Conservation (phyloP, 2,329 filamentous ascomycete species). For the Colletotrichum phormii region DNA sequence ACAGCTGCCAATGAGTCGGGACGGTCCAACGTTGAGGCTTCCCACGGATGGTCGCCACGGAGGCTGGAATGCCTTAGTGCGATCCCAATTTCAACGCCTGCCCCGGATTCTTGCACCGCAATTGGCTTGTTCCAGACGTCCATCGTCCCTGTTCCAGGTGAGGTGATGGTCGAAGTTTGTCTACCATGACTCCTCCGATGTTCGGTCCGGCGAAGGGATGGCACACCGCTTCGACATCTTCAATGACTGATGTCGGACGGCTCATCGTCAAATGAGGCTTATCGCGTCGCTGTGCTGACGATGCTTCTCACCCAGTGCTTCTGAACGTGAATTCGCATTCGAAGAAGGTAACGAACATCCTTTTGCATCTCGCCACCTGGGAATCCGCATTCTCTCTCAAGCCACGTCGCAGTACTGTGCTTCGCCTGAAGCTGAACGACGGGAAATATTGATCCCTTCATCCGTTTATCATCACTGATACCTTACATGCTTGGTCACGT, state of each 20-base stretch:
- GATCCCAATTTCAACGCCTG: slow-evolving; percentile 9
- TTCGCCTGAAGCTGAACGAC: too few relatives aligned
- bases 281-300: too few relatives aligned
- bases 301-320: too few relatives aligned
- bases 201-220: slow-evolving; percentile 17
- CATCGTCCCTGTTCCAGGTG: background rate
- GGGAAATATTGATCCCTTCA: too few relatives aligned
- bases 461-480: too few relatives aligned
- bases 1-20: slow-evolving; percentile 26
- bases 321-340: too few relatives aligned
- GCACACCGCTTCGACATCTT: background rate
- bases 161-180: background rate
- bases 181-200: slow-evolving; percentile 16
- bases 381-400: too few relatives aligned
- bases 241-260: background rate
- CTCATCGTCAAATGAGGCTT: too few relatives aligned
- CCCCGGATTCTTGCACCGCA: background rate
- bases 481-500: too few relatives aligned
- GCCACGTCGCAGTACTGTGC: too few relatives aligned
- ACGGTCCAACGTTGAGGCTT: slow-evolving; percentile 17
- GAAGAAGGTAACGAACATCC: too few relatives aligned
- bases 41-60: background rate
- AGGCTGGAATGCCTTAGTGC: slow-evolving; percentile 3
- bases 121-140: background rate
- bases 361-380: too few relatives aligned